Conservation (phyloP, 2,329 filamentous ascomycete species). For the Diplocarpon rosae region DNA sequence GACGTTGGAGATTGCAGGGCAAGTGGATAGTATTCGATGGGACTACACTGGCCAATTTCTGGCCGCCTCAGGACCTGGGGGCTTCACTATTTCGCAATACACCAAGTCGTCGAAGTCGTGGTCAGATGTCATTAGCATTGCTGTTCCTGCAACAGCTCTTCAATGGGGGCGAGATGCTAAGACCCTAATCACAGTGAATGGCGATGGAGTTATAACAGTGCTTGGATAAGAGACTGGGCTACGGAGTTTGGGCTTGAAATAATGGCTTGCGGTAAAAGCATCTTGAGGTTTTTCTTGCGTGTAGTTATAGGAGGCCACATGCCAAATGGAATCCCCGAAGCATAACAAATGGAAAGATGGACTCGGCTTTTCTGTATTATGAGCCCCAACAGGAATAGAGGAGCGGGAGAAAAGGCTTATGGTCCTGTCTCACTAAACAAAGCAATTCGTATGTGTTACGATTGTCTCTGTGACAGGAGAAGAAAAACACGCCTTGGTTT, state of each 20-base stretch:
- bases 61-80: constrained; percentile 67
- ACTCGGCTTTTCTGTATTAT: too few species aligned
- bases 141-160: constrained; percentile 60
- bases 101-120: constrained; percentile 78
- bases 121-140: constrained; percentile 74
- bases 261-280: constrained; percentile 18
- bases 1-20: constrained; percentile 72
- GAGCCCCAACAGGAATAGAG: too few species aligned
- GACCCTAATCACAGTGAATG: constrained; percentile 63
- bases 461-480: too few species aligned
- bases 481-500: too few species aligned
- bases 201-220: constrained; percentile 64
- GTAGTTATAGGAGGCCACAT: constrained; percentile 18
- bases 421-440: too few species aligned
- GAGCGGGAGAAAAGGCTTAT: too few species aligned
- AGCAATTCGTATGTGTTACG: too few species aligned
- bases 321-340: background rate
- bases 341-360: background rate
- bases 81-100: constrained; percentile 82
- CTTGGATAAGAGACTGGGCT: constrained; percentile 36
- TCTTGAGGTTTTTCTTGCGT: constrained; percentile 16
- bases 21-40: constrained; percentile 71
- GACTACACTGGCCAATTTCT: constrained; percentile 94
- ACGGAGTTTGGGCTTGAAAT: constrained; percentile 26
- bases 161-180: constrained; percentile 69